Percentiles rank a stretch among this genome's conserved stretches.
These are phyloP conservation scores for Diaporthe batatas DNA, from an alignment of 2,329 filamentous ascomycete genomes.

Conservation along the genomic window DNA sequence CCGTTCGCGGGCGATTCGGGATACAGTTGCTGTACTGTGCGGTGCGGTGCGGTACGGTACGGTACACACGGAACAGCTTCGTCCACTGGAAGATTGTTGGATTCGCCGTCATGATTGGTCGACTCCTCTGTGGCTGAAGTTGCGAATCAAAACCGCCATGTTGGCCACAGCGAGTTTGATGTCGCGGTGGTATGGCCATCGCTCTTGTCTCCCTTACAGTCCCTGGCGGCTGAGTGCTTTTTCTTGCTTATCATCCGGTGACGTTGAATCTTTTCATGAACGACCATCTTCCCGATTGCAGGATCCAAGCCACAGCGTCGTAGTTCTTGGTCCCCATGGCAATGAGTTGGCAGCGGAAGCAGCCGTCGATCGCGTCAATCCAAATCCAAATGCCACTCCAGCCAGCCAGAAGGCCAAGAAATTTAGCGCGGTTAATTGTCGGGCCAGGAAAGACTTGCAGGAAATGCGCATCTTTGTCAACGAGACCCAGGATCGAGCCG, in stretches of 20 bases:
- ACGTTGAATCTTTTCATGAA: not conserved
- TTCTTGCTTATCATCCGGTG: not conserved
- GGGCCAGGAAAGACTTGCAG: constrained; percentile 11
- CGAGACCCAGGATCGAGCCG: not conserved
- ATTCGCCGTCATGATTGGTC: constrained; percentile 23
- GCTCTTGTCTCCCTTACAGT: constrained; percentile 22
- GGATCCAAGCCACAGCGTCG: constrained; percentile 20
- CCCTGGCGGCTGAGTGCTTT: not conserved
- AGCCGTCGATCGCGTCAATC: constrained; percentile 30
- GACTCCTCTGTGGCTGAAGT: constrained; percentile 8
- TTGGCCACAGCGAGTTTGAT: not conserved
- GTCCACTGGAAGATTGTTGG: constrained; percentile 18
- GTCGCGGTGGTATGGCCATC: not conserved
- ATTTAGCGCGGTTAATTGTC: constrained; percentile 23
- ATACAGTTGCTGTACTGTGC: constrained; percentile 11
- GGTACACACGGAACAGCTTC: constrained; percentile 33
- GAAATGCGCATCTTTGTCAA: constrained; percentile 20
- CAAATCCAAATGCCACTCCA: constrained; percentile 28
- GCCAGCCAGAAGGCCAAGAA: not conserved
- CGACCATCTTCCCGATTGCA: not conserved
- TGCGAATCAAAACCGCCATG: constrained; percentile 19
- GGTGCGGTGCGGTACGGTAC: not conserved
- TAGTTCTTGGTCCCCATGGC: constrained; percentile 13
- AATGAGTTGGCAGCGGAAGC: constrained; percentile 30
- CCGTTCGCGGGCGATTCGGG: constrained; percentile 36